Conservation (phyloP, 1,284 basidiomycete genomes). For the Kalmanozyma brasiliensis region DNA sequence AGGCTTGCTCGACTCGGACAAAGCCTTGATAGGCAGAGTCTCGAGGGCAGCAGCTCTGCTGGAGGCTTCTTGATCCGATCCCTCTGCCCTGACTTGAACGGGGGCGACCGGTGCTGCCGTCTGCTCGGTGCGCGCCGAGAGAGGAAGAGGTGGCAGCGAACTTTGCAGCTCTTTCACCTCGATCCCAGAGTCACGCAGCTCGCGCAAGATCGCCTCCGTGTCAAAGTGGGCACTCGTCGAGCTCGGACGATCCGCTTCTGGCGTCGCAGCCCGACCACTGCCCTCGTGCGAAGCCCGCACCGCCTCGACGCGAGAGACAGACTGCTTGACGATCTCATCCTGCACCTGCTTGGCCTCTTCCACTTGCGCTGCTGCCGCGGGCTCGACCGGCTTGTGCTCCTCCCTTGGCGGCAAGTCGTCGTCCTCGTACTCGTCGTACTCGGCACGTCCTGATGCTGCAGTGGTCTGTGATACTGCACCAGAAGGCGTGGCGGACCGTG, state of each 20-base stretch:
- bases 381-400: slow-evolving; percentile 9
- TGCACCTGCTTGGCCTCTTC: slow-evolving; percentile 31
- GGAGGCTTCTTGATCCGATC: not conserved
- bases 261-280: slow-evolving; percentile 26
- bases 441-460: slow-evolving; percentile 9
- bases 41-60: not conserved
- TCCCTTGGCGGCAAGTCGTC: slow-evolving; percentile 58
- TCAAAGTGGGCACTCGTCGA: slow-evolving; percentile 50
- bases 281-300: slow-evolving; percentile 33
- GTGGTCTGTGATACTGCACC: slow-evolving; percentile 9
- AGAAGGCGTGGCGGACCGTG: slow-evolving; percentile 13
- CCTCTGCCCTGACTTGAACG: not conserved
- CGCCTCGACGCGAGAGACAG: slow-evolving; percentile 32
- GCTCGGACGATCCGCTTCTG: slow-evolving; percentile 42
- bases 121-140: slow-evolving; percentile 15
- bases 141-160: slow-evolving; percentile 54
- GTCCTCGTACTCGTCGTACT: slow-evolving; percentile 58
- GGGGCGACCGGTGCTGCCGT: not conserved
- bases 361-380: slow-evolving; percentile 6
- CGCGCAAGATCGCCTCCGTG: slow-evolving; percentile 59
- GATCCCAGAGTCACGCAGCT: slow-evolving; percentile 59
- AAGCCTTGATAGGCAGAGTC: not conserved
- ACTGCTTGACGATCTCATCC: slow-evolving; percentile 40
- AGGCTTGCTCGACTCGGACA: not conserved
- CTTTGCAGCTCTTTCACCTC: slow-evolving; percentile 60